These are phyloP conservation scores for Melaleuca quinquenervia DNA, from an alignment of 345 rosid species.

Conservation along the genomic window DNA sequence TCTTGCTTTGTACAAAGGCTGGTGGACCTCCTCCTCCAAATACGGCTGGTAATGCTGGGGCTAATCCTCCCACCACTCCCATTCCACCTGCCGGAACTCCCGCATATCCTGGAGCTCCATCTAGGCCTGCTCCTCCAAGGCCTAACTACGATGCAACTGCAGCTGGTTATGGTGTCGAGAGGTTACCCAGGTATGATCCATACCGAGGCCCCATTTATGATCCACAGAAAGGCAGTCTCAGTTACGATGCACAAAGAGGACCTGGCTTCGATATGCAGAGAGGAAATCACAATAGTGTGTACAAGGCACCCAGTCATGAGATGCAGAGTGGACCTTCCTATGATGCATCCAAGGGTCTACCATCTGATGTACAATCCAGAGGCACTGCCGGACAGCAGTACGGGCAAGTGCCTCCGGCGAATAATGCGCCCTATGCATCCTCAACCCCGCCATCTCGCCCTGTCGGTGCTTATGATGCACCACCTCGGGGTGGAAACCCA, in stretches of 20 bases:
- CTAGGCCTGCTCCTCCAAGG: conserved; percentile 41
- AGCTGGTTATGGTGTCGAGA: conserved; percentile 18
- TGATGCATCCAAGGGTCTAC: conserved; percentile 11
- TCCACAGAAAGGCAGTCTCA: conserved; percentile 9
- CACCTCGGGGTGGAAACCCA: conserved; percentile 45
- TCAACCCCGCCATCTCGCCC: conserved; percentile 46
- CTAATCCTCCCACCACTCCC: conserved; percentile 11
- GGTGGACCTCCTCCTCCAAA: background rate
- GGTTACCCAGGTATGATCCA: conserved; percentile 6
- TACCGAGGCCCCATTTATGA: conserved; percentile 17
- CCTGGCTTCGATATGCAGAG: conserved; percentile 22
- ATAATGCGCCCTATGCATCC: conserved; percentile 37
- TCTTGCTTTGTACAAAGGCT: background rate
- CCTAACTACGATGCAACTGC: conserved; percentile 15
- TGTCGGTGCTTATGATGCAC: conserved; percentile 26
- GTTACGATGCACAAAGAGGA: conserved; percentile 24
- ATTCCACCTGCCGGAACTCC: conserved; percentile 11
- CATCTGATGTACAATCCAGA: conserved; percentile 35
- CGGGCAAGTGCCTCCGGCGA: conserved; percentile 23
- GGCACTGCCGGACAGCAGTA: conserved; percentile 17
- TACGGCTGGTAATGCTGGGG: conserved; percentile 1
- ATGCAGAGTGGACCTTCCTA: conserved; percentile 13
- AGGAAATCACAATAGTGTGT: background rate
- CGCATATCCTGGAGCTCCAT: conserved; percentile 47
- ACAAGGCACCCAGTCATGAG: background rate